Evolutionary conservation across 257 asterid genomes (phyloP), one percentile per base, ranked within the genome.

Genomic region (Ocimum tenuiflorum): DNA sequence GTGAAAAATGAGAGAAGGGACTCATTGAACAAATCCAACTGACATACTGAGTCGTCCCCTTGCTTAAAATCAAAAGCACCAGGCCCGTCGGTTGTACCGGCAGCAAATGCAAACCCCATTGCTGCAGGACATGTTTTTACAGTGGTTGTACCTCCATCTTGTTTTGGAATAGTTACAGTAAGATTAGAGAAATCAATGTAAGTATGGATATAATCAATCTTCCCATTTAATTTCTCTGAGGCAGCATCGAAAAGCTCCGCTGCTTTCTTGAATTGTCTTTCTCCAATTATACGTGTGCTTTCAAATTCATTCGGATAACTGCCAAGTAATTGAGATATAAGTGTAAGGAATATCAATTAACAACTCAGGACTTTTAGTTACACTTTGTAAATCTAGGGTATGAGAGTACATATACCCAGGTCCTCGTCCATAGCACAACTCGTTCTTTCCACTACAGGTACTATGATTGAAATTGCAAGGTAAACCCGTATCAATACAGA

Each of bases 71-170:
- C 97, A 77, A 94, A 94, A 76, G 99, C 99, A 69, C 99, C 99
- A 14, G 99, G 99, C 49, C 99, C 99, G 76, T 94, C 99, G 31
- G 99, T 94, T 68, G 99, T 94, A 69, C 99, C 99, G 50, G 99
- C 99, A 68, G 99, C 99, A 81, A 94, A 94, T 42, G 88, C 95
- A 79, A 94, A 94, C 13, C 99, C 99, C 99, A 94, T 88, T 7
- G 99, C 95, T 10, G 99, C 97, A 58, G 99, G 96, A 76, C 99
- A 94, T 33, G 99, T 94, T 75, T 81, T 88, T 13, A 83, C 89
- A 38, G 65, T 82, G 57, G 84, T 74, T 52, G 73, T 65, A 71
- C 81, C 80, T 53, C 88, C 91, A 14, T 81, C 91, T 69, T 77
- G 81, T 65, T 78, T 81, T 13, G 88, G 70, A 51, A 86, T 82